Conservation (phyloP, 2,329 filamentous ascomycete genomes). For the Fusarium marasasianum region DNA sequence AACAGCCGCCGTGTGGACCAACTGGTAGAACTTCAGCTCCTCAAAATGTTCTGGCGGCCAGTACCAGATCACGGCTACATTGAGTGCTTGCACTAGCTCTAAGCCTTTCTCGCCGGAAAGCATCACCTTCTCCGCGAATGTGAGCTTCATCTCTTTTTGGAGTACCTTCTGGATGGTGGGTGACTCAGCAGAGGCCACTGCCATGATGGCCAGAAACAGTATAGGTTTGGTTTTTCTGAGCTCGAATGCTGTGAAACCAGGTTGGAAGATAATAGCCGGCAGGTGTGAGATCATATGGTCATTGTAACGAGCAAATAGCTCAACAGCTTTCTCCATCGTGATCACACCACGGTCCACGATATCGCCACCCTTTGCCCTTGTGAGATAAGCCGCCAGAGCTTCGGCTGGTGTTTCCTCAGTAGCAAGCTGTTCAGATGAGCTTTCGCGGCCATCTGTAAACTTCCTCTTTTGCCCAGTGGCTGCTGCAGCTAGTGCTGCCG, state of each 20-base stretch:
- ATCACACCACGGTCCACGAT: constrained; percentile 69
- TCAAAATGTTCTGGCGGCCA: constrained; percentile 84
- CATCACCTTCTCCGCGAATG: constrained; percentile 78
- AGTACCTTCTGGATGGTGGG: constrained; percentile 68
- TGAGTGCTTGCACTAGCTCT: constrained; percentile 82
- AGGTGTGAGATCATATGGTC: constrained; percentile 69
- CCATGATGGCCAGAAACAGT: constrained; percentile 76
- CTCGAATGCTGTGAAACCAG: constrained; percentile 62
- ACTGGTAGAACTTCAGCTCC: constrained; percentile 89
- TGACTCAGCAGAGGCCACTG: constrained; percentile 68
- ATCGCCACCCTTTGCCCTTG: constrained; percentile 52
- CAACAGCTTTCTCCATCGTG: constrained; percentile 62
- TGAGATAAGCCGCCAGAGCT: constrained; percentile 34
- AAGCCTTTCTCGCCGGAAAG: constrained; percentile 81
- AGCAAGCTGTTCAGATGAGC: constrained; percentile 17
- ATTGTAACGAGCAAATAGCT: constrained; percentile 67
- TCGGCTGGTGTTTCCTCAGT: constrained; percentile 27
- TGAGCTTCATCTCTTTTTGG: constrained; percentile 74
- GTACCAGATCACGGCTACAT: constrained; percentile 84
- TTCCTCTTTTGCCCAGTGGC: constrained; percentile 47
- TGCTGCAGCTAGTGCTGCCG: constrained; percentile 11
- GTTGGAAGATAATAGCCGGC: constrained; percentile 69
- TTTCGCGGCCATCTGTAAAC: constrained; percentile 38
- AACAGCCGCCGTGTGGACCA: constrained; percentile 81
- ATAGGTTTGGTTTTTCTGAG: constrained; percentile 69